Base-by-base conservation (phyloP, 495 filamentous ascomycete species). In the Talaromyces liani region DNA sequence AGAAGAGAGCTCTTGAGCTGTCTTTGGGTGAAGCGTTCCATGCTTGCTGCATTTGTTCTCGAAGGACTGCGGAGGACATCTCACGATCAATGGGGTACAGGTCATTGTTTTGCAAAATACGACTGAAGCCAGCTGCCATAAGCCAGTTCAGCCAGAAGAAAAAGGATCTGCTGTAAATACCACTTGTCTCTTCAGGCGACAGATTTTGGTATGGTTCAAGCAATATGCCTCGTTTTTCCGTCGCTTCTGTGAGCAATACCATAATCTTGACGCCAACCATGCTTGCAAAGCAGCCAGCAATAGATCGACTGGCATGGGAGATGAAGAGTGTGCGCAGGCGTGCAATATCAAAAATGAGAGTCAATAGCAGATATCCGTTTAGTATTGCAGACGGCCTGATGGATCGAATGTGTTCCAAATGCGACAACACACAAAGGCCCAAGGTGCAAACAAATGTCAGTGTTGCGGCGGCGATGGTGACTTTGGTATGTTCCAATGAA, bases 101-200 rank as follows among this genome's bases (percentile, higher is more conserved):
- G 41, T 79, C 77, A 16, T 73, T 63, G 14, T 69, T 60, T 1
- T 67, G 49, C 1, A 86, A 67, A 12, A 76, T 62, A 18, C 67
- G 73, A 0, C 45, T 66, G 61, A 77, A 79, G 0, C 82, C 82
- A 34, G 66, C 12, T 1, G 62, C 69, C 58, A 90, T 81, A 2
- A 88, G 64, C 16, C 66, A 69, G 64, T 84, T 87, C 60, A 88
- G 72, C 85, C 87, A 90, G 62, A 71, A 82, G 69, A 86, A 88
- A 3, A 84, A 69, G 0, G 69, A 71, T 16, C 75, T 75, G 62
- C 74, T 81, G 62, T 81, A 84, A 7, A 86, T 73, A 0, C 85
- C 79, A 39, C 73, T 79, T 0, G 80, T 85, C 20, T 82, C 82
- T 66, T 91, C 88, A 0, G 84, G 84, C 12, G 84, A 81, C 54